Conservation (phyloP, 148 eudicot species). For the Fagopyrum esculentum region DNA sequence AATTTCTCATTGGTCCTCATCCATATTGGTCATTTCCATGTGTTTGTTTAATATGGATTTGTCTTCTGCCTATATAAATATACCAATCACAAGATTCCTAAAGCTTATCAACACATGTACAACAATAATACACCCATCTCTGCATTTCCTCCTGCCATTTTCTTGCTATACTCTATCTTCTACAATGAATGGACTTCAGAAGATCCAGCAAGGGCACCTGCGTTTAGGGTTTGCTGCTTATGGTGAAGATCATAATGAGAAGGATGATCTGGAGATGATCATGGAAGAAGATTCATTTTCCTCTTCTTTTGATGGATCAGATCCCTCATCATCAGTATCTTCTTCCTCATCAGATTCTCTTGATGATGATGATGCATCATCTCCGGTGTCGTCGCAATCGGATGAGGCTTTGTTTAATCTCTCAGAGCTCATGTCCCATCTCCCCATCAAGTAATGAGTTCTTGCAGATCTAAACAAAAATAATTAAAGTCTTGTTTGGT, state of each 20-base stretch:
- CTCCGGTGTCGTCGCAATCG: neutral
- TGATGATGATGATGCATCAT: constrained; percentile 11
- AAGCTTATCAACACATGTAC: constrained; percentile 3
- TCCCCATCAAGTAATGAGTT: constrained; percentile 11
- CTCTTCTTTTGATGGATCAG: constrained; percentile 1
- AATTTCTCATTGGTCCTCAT: neutral
- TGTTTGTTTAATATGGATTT: neutral
- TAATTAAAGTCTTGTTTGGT: too few relatives aligned
- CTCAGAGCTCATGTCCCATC: constrained; percentile 7
- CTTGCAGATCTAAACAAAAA: too few relatives aligned
- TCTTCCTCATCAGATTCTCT: constrained; percentile 8
- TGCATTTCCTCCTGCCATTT: neutral
- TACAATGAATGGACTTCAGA: neutral
- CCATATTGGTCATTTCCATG: neutral
- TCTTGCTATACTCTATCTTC: neutral
- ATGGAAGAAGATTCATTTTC: constrained; percentile 9
- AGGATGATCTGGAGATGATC: constrained; percentile 7
- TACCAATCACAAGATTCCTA: neutral
- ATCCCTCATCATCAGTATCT: neutral
- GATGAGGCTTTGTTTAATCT: constrained; percentile 8
- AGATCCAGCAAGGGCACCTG: neutral
- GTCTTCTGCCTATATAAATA: neutral
- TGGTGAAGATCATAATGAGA: neutral
- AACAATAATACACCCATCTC: neutral
- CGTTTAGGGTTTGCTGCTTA: neutral